Base-by-base conservation (phyloP, 371 early-diverging fungal genomes). In the Entomophthora muscae region DNA sequence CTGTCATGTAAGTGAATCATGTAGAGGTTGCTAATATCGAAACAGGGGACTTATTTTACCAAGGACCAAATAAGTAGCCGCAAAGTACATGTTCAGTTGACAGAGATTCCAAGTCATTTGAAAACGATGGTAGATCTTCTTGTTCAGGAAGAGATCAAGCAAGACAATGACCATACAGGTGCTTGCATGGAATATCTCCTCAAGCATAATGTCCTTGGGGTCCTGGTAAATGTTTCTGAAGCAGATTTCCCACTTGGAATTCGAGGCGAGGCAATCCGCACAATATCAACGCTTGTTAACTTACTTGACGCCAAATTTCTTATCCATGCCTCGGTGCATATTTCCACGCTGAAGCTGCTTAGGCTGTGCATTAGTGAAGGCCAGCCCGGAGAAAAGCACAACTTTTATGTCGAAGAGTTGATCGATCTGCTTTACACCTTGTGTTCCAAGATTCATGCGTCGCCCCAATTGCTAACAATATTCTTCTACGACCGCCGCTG, bases 111-210 rank as follows among this genome's bases (percentile, higher is more conserved):
- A 13, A 61, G 65, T 28, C 79, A 78, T 58, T 79, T 95, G 56
- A 81, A 85, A 58, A 74, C 75, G 51, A 91, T 95, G 86, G 85
- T 88, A 2, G 92, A 93, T 72, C 73, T 93, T 66, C 76, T 96
- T 12, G 86, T 93, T 12, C 90, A 90, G 69, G 96, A 96, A 74
- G 90, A 91, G 67, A 83, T 83, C 27, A 71, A 84, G 33, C 64
- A 75, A 10, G 83, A 83, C 64, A 77, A 82, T 10, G 78, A 78
- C 32, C 78, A 83, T 0, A 86, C 87, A 0, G 94, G 92, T 24
- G 81, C 85, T 0, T 93, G 94, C 71, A 92, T 92, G 81, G 96
- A 96, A 68, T 85, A 87, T 59, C 83, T 93, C 61, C 76, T 96
- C 65, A 89, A 86, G 66, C 83, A 89, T 66, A 80, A 81, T 53